A percentile compares a stretch with the other conserved stretches of the same genome.
These are phyloP conservation scores for Clonostachys chloroleuca DNA, from an alignment of 2,329 filamentous ascomycete species.

Conservation along the genomic window DNA sequence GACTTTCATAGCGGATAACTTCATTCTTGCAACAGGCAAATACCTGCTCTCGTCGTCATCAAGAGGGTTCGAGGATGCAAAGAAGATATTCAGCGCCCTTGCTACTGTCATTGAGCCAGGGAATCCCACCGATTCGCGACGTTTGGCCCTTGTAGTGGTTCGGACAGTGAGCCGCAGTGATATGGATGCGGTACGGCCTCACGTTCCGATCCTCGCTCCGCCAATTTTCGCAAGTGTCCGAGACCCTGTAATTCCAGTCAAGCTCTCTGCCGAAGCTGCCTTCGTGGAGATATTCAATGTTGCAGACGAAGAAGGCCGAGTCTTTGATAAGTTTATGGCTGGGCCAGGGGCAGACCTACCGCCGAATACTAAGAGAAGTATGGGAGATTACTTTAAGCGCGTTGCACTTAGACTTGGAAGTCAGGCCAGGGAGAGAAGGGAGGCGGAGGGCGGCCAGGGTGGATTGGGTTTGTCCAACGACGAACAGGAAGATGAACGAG, in stretches of 20 bases:
- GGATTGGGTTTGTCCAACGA: constrained; percentile 84
- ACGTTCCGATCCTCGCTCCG: constrained; percentile 74
- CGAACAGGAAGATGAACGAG: constrained; percentile 89
- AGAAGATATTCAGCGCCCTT: constrained; percentile 75
- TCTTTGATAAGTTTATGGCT: constrained; percentile 89
- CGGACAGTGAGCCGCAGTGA: constrained; percentile 79
- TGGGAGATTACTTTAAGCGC: constrained; percentile 96
- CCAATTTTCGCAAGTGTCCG: constrained; percentile 87
- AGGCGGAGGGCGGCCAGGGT: constrained; percentile 86
- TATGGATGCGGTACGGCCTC: constrained; percentile 75
- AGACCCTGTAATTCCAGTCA: constrained; percentile 90
- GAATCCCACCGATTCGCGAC: constrained; percentile 74
- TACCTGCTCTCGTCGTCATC: constrained; percentile 69
- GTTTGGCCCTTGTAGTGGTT: constrained; percentile 80
- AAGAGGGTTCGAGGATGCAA: constrained; percentile 71
- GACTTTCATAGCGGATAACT: constrained; percentile 85
- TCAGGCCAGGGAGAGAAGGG: constrained; percentile 83
- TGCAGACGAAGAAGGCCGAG: constrained; percentile 75
- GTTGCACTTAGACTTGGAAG: constrained; percentile 80
- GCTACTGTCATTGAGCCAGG: constrained; percentile 73
- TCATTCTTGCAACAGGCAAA: constrained; percentile 85
- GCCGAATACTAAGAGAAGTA: constrained; percentile 75
- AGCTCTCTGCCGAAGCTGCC: constrained; percentile 89
- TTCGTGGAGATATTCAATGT: constrained; percentile 90
- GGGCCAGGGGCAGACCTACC: constrained; percentile 62